A percentile compares a stretch with the other conserved stretches of the same genome.
phyloP scores from a whole-genome alignment of 768 basidiomycete species.

The Amanita pallidorosea region DNA sequence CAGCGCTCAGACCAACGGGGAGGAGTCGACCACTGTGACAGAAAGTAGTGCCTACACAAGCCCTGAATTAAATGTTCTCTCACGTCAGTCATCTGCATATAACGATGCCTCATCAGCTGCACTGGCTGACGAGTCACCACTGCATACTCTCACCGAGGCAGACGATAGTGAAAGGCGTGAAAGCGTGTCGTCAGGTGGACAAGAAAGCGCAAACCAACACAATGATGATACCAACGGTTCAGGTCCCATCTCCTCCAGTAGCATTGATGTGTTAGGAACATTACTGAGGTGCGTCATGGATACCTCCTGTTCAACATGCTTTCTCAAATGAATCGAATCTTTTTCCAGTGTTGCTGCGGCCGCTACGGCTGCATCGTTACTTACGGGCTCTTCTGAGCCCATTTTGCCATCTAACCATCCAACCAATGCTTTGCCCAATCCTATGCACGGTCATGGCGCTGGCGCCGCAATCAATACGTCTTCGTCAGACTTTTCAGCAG shows the following conservation, averaged over 20 bases:
- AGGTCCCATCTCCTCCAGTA: slow-evolving; percentile 50
- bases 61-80: not conserved
- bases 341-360: slow-evolving; percentile 70
- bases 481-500: slow-evolving; percentile 27
- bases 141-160: not conserved
- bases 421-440: slow-evolving; percentile 28
- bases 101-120: not conserved
- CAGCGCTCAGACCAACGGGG: not conserved
- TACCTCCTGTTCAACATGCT: not conserved
- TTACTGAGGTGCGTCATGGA: slow-evolving; percentile 57
- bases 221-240: slow-evolving; percentile 10
- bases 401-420: slow-evolving; percentile 50
- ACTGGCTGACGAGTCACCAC: not conserved
- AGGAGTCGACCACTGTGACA: not conserved
- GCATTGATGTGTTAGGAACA: slow-evolving; percentile 78
- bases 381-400: slow-evolving; percentile 61
- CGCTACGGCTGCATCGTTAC: slow-evolving; percentile 78
- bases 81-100: not conserved
- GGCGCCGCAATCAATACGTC: slow-evolving; percentile 8
- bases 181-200: not conserved
- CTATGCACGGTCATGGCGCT: slow-evolving; percentile 13
- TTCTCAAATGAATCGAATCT: not conserved
- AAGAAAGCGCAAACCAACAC: slow-evolving; percentile 8
- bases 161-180: slow-evolving; percentile 1
- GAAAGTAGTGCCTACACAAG: not conserved